Percentiles rank a stretch among this genome's conserved stretches.
Evolutionary conservation across 1,139 yeast species (phyloP).

Genomic region (Suhomyces bribrorum): DNA sequence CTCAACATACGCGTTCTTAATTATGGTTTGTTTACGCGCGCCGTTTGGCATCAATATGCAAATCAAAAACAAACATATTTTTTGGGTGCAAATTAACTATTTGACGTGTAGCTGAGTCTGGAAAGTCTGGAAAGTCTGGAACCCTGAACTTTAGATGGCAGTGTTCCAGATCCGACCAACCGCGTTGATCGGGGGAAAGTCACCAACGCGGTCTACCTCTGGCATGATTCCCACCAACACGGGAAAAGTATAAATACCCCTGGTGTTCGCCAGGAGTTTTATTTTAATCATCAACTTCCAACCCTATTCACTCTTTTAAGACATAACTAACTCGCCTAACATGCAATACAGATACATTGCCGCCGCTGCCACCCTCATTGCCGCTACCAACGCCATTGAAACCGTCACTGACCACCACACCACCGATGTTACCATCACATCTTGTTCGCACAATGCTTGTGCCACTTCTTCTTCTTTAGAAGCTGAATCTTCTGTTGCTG

Average conservation of each 20-base stretch:
- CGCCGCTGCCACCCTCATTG: constrained; percentile 33
- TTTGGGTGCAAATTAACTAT: constrained; percentile 4
- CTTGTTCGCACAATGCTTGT: constrained; percentile 42
- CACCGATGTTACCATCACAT: constrained; percentile 44
- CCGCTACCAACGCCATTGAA: constrained; percentile 20
- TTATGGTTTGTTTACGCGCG: background rate
- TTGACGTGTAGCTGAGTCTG: constrained; percentile 3
- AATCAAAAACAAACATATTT: constrained; percentile 2
- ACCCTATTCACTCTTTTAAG: constrained; percentile 16
- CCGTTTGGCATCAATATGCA: background rate
- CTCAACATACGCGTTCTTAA: background rate
- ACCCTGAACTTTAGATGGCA: constrained; percentile 1
- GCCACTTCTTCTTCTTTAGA: constrained; percentile 13
- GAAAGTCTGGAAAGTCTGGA: constrained; percentile 2
- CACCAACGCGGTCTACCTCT: constrained; percentile 1
- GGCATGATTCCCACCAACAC: constrained; percentile 1
- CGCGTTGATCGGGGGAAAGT: background rate
- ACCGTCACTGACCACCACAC: constrained; percentile 39
- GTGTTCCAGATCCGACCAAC: background rate
- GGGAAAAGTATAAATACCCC: constrained; percentile 9
- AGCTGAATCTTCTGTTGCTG: constrained; percentile 13
- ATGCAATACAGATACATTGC: constrained; percentile 38
- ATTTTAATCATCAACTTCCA: constrained; percentile 12
- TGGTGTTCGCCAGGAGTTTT: background rate
- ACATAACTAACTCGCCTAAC: constrained; percentile 6